Evolutionary conservation across 495 filamentous ascomycete genomes (phyloP), one percentile per base, ranked within the genome.

Genomic region (Podospora sp.): DNA sequence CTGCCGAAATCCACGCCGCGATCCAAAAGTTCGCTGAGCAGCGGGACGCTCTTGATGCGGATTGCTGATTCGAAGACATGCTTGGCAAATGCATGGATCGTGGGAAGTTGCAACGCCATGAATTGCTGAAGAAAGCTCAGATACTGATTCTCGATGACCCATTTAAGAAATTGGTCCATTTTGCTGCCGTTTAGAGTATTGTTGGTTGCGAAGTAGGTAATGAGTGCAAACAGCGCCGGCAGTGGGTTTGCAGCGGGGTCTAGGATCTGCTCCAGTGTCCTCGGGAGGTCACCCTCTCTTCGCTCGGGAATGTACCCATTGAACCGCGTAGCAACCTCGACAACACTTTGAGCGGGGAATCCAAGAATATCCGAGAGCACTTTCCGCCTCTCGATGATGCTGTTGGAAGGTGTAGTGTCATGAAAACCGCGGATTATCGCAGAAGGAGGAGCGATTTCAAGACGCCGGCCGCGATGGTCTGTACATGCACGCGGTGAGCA

Each of bases 201-300:
- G 60, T 63, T 63, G 35, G 60, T 51, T 22, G 60, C 60, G 24
- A 63, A 63, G 36, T 51, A 63, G 22, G 60, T 36, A 18, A 22
- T 27, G 7, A 63, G 22, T 22, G 33, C 60, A 21, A 63, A 63
- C 24, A 63, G 60, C n/a, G 46, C 35, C 24, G 60, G 36, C n/a
- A 63, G 60, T 51, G 33, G 3, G 6, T 9, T 49, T 57, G 53
- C 24, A 26, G 4, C 20, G 53, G 60, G 36, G 36, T 63, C 60
- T 11, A 63, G 36, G 36, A 63, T 52, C 21, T 21, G 40, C 22
- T 52, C 21, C n/a, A 63, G 35, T 12, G 11, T 63, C 16, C 40
- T 16, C 20, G 40, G 26, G 36, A 63, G 60, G 12, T 63, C 60
- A n/a, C 60, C 60, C 1, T 63, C 60, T 49, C 36, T 50, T 63